Percentiles rank a stretch among this genome's conserved stretches.
These are phyloP conservation scores for Vanderwaltozyma tropicalis DNA, from an alignment of 805 yeast species.

Conservation along the genomic window DNA sequence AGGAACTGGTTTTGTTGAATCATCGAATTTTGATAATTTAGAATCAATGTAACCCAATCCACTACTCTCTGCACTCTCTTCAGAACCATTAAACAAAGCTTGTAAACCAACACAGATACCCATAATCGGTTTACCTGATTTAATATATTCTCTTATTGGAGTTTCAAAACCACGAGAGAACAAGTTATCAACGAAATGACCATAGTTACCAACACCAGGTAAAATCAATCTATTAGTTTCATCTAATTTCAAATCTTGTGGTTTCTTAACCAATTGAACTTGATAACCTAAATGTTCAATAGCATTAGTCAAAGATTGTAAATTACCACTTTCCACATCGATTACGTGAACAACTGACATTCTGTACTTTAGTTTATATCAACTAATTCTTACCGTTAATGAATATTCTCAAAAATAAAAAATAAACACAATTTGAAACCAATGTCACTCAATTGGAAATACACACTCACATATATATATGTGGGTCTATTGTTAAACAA, in stretches of 20 bases:
- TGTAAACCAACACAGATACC: slow-evolving; percentile 98
- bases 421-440: too few species aligned
- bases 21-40: slow-evolving; percentile 51
- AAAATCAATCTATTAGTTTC: slow-evolving; percentile 53
- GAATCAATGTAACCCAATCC: slow-evolving; percentile 55
- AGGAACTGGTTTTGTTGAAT: slow-evolving; percentile 71
- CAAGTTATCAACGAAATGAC: slow-evolving; percentile 77
- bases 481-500: too few species aligned
- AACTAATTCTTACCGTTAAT: background rate
- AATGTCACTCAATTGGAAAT: too few species aligned
- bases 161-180: slow-evolving; percentile 48
- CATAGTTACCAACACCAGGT: slow-evolving; percentile 97
- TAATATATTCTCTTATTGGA: slow-evolving; percentile 58
- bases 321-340: slow-evolving; percentile 90
- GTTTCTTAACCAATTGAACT: slow-evolving; percentile 49
- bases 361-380: too few species aligned
- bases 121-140: slow-evolving; percentile 79
- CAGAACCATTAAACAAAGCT: slow-evolving; percentile 64
- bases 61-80: slow-evolving; percentile 51
- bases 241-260: slow-evolving; percentile 39
- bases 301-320: slow-evolving; percentile 83
- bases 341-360: slow-evolving; percentile 44
- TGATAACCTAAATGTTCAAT: slow-evolving; percentile 66
- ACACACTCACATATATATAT: too few species aligned
- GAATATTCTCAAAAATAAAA: too few species aligned